Percentiles rank a stretch among this genome's conserved stretches.
Conservation (phyloP, 176 grass and related monocot species). For the Oryza glaberrima region DNA sequence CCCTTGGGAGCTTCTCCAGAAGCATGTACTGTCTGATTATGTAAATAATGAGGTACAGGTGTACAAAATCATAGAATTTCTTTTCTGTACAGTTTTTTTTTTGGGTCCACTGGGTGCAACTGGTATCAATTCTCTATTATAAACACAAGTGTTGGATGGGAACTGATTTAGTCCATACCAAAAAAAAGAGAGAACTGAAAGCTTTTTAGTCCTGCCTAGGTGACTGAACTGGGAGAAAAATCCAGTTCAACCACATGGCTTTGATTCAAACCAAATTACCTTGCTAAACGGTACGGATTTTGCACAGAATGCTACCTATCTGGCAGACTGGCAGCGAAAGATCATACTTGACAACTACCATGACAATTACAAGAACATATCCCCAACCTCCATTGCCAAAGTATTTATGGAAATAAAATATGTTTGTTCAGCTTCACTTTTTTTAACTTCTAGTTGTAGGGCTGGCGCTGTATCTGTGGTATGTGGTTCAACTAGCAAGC, state of each 20-base stretch:
- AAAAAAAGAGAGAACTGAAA: background rate
- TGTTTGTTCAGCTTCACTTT: background rate
- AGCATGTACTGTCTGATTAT: constrained; percentile 87
- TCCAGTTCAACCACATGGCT: background rate
- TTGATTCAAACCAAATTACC: constrained; percentile 4
- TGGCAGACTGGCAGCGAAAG: background rate
- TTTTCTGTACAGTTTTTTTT: background rate
- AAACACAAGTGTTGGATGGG: background rate
- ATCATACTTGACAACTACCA: constrained; percentile 6
- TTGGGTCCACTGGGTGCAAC: constrained; percentile 3
- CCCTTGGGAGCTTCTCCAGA: constrained; percentile 84
- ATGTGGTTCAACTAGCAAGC: constrained; percentile 6
- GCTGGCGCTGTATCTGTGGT: background rate
- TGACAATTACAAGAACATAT: background rate
- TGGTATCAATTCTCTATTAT: constrained; percentile 13
- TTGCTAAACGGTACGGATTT: background rate
- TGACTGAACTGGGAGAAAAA: background rate
- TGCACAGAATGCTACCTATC: background rate
- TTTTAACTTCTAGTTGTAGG: background rate
- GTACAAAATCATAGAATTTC: constrained; percentile 33
- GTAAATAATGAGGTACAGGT: constrained; percentile 72
- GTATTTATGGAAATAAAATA: background rate
- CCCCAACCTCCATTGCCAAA: background rate
- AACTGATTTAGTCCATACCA: constrained; percentile 20
- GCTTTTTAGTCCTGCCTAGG: constrained; percentile 15